These are phyloP conservation scores for Kodamaea arcana DNA, from an alignment of 1,139 yeast species.

Conservation along the genomic window DNA sequence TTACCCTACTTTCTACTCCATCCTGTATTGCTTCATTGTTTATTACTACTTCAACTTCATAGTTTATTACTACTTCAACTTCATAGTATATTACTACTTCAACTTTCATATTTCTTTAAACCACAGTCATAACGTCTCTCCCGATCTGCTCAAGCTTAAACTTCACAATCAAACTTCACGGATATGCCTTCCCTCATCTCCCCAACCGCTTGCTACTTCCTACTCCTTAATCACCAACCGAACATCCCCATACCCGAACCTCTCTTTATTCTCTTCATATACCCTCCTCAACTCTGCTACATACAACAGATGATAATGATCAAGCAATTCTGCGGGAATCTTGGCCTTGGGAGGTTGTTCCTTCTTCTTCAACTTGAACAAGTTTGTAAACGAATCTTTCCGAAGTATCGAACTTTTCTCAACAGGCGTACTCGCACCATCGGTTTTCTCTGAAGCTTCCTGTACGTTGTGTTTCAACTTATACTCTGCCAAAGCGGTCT, in stretches of 20 bases:
- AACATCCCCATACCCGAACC: conserved; percentile 51
- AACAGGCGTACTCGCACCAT: neutral
- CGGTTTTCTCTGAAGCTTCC: conserved; percentile 9
- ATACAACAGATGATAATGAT: conserved; percentile 70
- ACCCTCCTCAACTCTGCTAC: conserved; percentile 62
- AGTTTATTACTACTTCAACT: too few species aligned
- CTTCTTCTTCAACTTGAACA: conserved; percentile 19
- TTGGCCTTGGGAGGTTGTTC: conserved; percentile 21
- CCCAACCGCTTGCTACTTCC: too few species aligned
- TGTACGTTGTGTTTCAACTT: conserved; percentile 27
- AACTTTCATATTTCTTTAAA: too few species aligned
- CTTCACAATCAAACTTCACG: too few species aligned
- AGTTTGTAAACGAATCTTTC: conserved; percentile 20
- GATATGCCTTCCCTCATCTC: too few species aligned
- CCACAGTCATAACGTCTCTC: too few species aligned
- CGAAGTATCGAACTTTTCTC: conserved; percentile 4
- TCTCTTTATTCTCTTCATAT: conserved; percentile 65
- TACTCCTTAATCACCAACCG: conserved; percentile 47
- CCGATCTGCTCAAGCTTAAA: too few species aligned
- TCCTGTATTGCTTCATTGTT: too few species aligned
- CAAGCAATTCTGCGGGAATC: conserved; percentile 46
- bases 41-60: too few species aligned
- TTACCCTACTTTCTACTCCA: too few species aligned
- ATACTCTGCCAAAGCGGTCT: conserved; percentile 31
- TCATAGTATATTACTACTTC: too few species aligned